These are phyloP conservation scores for Leishmania tarentolae DNA, from an alignment of 208 protist genomes.

Conservation along the genomic window DNA sequence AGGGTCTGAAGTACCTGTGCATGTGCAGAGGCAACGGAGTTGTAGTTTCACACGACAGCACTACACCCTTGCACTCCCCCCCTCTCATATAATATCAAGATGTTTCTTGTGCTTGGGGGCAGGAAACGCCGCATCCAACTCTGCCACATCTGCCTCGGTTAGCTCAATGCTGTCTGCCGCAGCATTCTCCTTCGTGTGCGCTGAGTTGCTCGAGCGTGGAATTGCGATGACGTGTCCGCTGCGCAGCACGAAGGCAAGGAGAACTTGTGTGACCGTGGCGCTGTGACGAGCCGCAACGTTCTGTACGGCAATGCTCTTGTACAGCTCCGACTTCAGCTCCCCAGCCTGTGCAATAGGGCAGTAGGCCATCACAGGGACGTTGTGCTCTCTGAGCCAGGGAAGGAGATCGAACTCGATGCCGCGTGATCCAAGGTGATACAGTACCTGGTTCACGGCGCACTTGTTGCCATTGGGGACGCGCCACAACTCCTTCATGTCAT, in stretches of 20 bases:
- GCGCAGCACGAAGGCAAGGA: slow-evolving; percentile 43
- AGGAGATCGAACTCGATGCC: slow-evolving; percentile 70
- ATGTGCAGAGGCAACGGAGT: background rate
- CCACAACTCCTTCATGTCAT: slow-evolving; percentile 74
- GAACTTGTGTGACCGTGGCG: slow-evolving; percentile 40
- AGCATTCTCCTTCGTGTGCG: slow-evolving; percentile 68
- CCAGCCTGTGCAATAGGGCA: slow-evolving; percentile 70
- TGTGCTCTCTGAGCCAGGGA: slow-evolving; percentile 46
- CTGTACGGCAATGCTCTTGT: slow-evolving; percentile 42
- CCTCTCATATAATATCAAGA: slow-evolving; percentile 43
- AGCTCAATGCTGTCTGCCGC: slow-evolving; percentile 46
- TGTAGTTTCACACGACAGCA: background rate
- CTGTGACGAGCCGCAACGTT: slow-evolving; percentile 32
- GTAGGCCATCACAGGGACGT: slow-evolving; percentile 80
- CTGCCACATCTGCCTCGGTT: slow-evolving; percentile 32
- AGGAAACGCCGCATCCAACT: slow-evolving; percentile 38
- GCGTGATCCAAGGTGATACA: slow-evolving; percentile 82
- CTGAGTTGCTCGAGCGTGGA: slow-evolving; percentile 55
- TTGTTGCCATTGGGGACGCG: slow-evolving; percentile 40
- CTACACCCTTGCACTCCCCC: background rate
- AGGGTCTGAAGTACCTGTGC: background rate
- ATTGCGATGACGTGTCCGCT: slow-evolving; percentile 49
- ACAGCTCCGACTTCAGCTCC: slow-evolving; percentile 57
- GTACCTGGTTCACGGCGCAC: slow-evolving; percentile 84
- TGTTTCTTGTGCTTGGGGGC: slow-evolving; percentile 33